Base-by-base conservation (phyloP, 345 rosid species). In the Carallia pectinifolia region DNA sequence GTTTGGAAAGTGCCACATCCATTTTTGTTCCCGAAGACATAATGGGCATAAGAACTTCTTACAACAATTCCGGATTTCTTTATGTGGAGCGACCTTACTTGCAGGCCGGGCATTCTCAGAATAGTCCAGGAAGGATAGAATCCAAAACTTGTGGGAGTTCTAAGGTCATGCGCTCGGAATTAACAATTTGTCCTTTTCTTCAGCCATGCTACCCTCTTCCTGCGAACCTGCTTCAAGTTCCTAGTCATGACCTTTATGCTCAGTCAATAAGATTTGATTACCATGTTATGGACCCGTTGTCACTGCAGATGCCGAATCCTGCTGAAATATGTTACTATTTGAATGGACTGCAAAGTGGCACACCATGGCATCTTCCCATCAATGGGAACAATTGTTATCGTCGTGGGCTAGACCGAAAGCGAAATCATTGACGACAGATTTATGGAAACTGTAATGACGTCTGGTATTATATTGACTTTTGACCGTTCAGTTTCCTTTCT, bases 91-190 rank as follows among this genome's bases (percentile, higher is more conserved):
- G 55, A 34, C 61, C 54, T 72, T 7, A 39, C 16, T 61, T 72
- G 61, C 66, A 18, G 17, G 39, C 64, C 23, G 31, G 12, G 23
- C 80, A 62, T 58, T 50, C 75, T 48, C 78, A 48, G 54, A 30
- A 7, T 64, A 58, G 62, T 61, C 71, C 69, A 58, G 65, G 47
- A 58, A 72, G n/a, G 30, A 53, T 36, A 17, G 39, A 29, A 54
- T 54, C 39, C 66, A 47, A 38, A 16, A 0, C 50, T 44, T 44
- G 50, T 44, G 50, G 50, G 53, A 52, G 23, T 64, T 40, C 71
- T 44, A 65, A 62, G 55, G 19, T 39, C 58, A 36, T 23, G 66
- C 29, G 55, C 64, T 54, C 18, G 0, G 39, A 33, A 65, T 36
- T 66, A 53, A 58, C 58, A 62, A 18, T 13, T 39, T 9, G 60